These are phyloP conservation scores for Rhazya stricta DNA, from an alignment of 257 asterid species.

Conservation along the genomic window DNA sequence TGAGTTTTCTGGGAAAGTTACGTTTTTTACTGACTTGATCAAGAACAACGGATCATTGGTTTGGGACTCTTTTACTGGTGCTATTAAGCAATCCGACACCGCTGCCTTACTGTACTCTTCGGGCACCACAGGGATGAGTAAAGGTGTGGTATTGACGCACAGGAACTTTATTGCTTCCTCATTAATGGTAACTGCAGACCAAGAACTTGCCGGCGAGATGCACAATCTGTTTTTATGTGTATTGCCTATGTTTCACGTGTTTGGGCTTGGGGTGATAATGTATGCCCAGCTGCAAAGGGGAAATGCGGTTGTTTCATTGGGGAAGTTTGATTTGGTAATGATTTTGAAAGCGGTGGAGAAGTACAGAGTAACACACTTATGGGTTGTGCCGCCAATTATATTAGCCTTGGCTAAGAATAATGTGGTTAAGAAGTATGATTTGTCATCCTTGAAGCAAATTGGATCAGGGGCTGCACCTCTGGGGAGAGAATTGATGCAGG, in stretches of 20 bases:
- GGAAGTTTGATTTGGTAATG: slow-evolving; percentile 62
- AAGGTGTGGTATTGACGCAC: slow-evolving; percentile 78
- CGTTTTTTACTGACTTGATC: slow-evolving; percentile 42
- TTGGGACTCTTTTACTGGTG: slow-evolving; percentile 22
- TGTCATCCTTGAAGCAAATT: slow-evolving; percentile 61
- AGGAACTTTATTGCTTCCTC: slow-evolving; percentile 69
- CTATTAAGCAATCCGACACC: slow-evolving; percentile 51
- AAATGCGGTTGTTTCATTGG: slow-evolving; percentile 61
- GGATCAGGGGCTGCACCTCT: slow-evolving; percentile 96
- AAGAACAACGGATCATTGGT: slow-evolving; percentile 39
- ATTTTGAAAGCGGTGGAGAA: slow-evolving; percentile 57
- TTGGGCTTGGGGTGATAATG: slow-evolving; percentile 71
- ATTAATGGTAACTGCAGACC: slow-evolving; percentile 60
- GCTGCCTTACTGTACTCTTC: slow-evolving; percentile 87
- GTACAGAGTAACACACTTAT: slow-evolving; percentile 56
- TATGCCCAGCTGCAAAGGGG: slow-evolving; percentile 82
- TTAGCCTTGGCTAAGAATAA: slow-evolving; percentile 67
- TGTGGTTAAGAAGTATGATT: slow-evolving; percentile 50
- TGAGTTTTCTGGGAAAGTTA: slow-evolving; percentile 23
- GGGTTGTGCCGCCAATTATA: slow-evolving; percentile 90
- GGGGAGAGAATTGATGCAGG: slow-evolving; percentile 84
- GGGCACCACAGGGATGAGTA: slow-evolving; percentile 86
- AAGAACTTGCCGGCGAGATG: slow-evolving; percentile 58
- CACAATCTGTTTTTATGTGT: slow-evolving; percentile 52
- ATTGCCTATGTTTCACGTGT: slow-evolving; percentile 93